Evolutionary conservation across 1,284 basidiomycete genomes (phyloP).

Genomic region (Cutaneotrichosporon sp.): DNA sequence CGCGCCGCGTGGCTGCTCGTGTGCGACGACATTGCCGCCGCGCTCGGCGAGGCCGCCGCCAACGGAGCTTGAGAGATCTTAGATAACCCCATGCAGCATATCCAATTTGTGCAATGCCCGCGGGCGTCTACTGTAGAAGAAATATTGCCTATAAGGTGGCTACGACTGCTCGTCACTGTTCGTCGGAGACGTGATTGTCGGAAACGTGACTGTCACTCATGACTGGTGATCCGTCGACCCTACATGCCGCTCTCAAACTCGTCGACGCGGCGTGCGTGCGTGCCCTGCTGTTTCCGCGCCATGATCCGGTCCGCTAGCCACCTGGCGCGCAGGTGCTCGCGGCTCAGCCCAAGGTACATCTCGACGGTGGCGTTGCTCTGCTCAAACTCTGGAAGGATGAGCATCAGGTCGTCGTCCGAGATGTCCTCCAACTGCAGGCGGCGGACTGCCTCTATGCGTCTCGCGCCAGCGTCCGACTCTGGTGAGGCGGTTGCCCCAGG

Average conservation of each 20-base stretch:
- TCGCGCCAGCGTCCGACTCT: conserved; percentile 18
- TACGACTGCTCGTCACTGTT: not conserved
- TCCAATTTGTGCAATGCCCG: not conserved
- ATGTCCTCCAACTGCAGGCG: conserved; percentile 38
- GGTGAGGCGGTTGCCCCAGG: conserved; percentile 12
- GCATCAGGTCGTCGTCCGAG: conserved; percentile 40
- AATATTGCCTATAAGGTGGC: not conserved
- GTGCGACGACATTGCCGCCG: conserved; percentile 45
- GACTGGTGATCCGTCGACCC: not conserved
- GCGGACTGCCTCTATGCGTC: conserved; percentile 41
- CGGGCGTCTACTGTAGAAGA: not conserved
- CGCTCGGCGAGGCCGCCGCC: conserved; percentile 34
- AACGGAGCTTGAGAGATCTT: conserved; percentile 23
- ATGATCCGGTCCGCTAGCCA: conserved; percentile 8
- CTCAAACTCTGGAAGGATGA: conserved; percentile 44
- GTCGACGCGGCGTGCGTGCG: not conserved
- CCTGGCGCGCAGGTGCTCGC: not conserved
- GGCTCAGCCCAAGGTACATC: conserved; percentile 39
- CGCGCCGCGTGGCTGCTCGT: conserved; percentile 45
- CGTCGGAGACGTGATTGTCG: not conserved
- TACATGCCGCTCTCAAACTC: not conserved
- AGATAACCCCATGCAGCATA: not conserved
- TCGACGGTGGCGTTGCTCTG: conserved; percentile 37
- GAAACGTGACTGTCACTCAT: no score
- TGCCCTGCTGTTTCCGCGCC: not conserved